Base-by-base conservation (phyloP, 176 grass and related monocot genomes). In the Carex kokanica region DNA sequence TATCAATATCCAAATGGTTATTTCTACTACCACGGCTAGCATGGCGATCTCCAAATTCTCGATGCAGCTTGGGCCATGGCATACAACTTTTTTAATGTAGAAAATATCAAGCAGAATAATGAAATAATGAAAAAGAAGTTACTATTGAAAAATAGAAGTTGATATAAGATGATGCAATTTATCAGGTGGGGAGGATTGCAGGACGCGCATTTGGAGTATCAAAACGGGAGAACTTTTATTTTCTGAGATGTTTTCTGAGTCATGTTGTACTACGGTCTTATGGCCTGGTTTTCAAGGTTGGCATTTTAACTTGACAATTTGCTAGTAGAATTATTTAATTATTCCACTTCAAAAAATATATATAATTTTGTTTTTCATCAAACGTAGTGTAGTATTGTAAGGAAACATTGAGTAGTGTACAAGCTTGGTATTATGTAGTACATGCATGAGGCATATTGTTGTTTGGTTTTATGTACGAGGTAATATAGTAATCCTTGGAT, bases 201-300 rank as follows among this genome's bases (percentile, higher is more conserved):
- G 73, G 52, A 60, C 91, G 79, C 95, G 91, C 21, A 93, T 88
- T 65, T 95, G 95, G 95, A 93, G 91, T 74, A 91, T 94, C 86
- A 98, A 91, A 80, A 90, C 77, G 7, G 85, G 92, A n/a, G 92
- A 98, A 65, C 87, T 90, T 84, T 61, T 98, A 80, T 98, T 95
- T 71, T 86, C 86, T 52, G 69, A 89, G 51, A 91, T 38, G 23
- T 0, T 61, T 95, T 68, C 84, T 12, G 67, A 88, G 49, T 63
- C 68, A 0, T 58, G 31, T 54, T 86, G 94, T 47, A 87, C 92
- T 13, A 62, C 89, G 68, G 49, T 89, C 60, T 98, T 89, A 60
- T 98, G 95, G 95, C 89, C 87, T 21, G 81, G 84, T 17, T 70
- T 79, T 23, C 36, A 78, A 74, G 29, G 74, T 66, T 90, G 58